Evolutionary conservation across 192 early-diverging fungal genomes (phyloP).

Genomic region (Coemansia sp.): DNA sequence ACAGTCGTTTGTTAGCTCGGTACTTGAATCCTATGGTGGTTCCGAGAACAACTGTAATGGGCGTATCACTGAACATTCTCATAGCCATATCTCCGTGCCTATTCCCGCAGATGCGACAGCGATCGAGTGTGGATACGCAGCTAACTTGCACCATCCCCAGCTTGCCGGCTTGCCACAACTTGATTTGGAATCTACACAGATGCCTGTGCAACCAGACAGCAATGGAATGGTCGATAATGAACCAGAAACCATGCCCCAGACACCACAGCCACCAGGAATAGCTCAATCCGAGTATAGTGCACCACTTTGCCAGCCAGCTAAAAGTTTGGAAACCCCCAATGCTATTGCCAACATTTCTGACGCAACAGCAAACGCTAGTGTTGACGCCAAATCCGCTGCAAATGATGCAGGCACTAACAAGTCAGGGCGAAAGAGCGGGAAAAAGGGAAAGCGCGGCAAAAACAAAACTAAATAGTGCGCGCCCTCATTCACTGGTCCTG

Average conservation of each 20-base stretch:
- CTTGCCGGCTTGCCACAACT: neutral
- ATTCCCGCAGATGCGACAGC: conserved; percentile 21
- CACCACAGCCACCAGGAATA: too few species aligned
- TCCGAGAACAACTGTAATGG: neutral
- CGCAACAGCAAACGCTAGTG: neutral
- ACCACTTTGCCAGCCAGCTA: too few species aligned
- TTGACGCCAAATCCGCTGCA: neutral
- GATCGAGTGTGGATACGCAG: conserved; percentile 15
- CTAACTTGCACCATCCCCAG: neutral
- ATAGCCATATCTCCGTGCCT: neutral
- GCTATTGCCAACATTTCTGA: too few species aligned
- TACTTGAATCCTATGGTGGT: conserved; percentile 15
- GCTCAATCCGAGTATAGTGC: too few species aligned
- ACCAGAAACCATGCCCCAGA: too few species aligned
- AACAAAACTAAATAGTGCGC: conserved; percentile 7
- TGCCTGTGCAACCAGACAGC: neutral
- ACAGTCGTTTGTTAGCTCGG: conserved; percentile 30
- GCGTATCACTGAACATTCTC: conserved; percentile 5
- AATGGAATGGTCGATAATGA: neutral
- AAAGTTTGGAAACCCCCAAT: too few species aligned
- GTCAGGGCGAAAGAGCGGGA: conserved; percentile 1
- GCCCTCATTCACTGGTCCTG: too few species aligned
- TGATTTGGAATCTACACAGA: neutral
- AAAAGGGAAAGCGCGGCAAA: conserved; percentile 33
- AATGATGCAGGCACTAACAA: neutral